Conservation (phyloP, 1,284 basidiomycete species). For the Tilletiopsis washingtonensis region DNA sequence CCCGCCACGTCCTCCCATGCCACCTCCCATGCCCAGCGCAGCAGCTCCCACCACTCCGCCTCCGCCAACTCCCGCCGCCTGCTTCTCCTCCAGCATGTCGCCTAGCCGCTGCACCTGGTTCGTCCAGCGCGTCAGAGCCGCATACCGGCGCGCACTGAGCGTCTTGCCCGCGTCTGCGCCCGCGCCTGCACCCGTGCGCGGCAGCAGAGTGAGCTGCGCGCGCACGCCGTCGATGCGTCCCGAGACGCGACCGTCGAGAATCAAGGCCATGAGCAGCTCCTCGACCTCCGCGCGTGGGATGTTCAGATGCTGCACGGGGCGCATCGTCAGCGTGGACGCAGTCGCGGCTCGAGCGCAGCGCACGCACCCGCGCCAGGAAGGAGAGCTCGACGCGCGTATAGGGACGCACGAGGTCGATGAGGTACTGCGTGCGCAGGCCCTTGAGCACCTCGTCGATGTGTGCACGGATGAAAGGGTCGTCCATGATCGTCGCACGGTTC, state of each 20-base stretch:
- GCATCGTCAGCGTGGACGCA: background rate
- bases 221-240: slow-evolving; percentile 93
- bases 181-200: slow-evolving; percentile 6
- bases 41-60: no score
- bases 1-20: no score
- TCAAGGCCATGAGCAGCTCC: slow-evolving; percentile 82
- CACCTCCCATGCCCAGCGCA: no score
- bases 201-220: slow-evolving; percentile 58
- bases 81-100: slow-evolving; percentile 62
- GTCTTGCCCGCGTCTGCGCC: slow-evolving; percentile 58
- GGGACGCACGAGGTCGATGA: slow-evolving; percentile 94
- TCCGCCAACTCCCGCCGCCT: slow-evolving; percentile 13
- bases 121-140: slow-evolving; percentile 72
- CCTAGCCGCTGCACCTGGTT: slow-evolving; percentile 66
- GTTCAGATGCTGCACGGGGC: slow-evolving; percentile 69
- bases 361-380: slow-evolving; percentile 64
- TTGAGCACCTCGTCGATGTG: slow-evolving; percentile 93
- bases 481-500: slow-evolving; percentile 87
- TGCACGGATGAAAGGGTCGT: slow-evolving; percentile 79
- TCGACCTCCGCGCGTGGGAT: slow-evolving; percentile 81
- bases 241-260: slow-evolving; percentile 87
- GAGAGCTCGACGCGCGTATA: slow-evolving; percentile 86
- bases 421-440: slow-evolving; percentile 85
- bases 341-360: background rate
- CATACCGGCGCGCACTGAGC: slow-evolving; percentile 72